Base-by-base conservation (phyloP, 495 filamentous ascomycete species). In the Penicillium coffeae region DNA sequence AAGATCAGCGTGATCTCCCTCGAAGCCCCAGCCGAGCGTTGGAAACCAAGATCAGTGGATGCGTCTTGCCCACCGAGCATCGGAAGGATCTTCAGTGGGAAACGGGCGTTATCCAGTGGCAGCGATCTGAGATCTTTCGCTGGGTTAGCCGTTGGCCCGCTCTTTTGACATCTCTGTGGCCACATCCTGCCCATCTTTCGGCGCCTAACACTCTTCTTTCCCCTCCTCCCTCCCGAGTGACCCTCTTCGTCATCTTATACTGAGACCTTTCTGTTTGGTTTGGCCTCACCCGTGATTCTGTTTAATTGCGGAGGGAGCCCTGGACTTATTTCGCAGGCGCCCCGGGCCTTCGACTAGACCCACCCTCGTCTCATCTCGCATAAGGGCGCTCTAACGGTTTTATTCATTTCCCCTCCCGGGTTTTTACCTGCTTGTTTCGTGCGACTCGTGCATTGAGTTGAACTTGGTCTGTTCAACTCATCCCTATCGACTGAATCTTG, bases 261-360 rank as follows among this genome's bases (percentile, higher is more conserved):
- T 33, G 21, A 38, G 15, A 38, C 35, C 42, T 34, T n/a, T 21
- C 39, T 45, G 46, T 48, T 50, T 53, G 38, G 47, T 51, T 54
- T 50, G 42, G 45, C 36, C 38, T 64, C 52, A 51, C 55, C 61
- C 55, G 58, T 62, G 51, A 47, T 27, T 55, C 45, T 45, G 48
- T 64, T 59, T 59, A 47, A 63, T 62, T 51, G 48, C 55, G 50
- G 44, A 52, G 20, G 54, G 55, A 55, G 60, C 58, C 55, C 59
- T 56, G 52, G 47, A 38, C 45, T 52, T 58, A 56, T 58, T 65
- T 52, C 47, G 56, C 53, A 64, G 59, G 58, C 62, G 57, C 62
- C 58, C 63, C 52, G 58, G 58, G 50, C 54, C 46, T 56, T 68
- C 51, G 47, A 51, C 44, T 46, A 68, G 64, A 66, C 66, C 68